Base-by-base conservation (phyloP, 208 protist species). In the Leishmania mexicana region DNA sequence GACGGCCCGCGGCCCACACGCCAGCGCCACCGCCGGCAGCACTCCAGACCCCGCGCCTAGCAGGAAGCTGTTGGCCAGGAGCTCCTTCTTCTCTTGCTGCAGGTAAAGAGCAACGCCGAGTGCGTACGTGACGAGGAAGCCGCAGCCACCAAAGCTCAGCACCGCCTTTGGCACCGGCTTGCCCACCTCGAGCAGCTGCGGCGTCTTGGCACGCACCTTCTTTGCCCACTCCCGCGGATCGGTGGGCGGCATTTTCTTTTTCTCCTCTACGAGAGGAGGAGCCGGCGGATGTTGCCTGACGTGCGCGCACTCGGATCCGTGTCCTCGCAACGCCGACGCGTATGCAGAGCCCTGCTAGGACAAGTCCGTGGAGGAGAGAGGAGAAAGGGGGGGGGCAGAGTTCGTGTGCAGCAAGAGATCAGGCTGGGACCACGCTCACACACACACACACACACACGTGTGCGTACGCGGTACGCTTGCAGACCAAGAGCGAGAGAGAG, bases 31-130 rank as follows among this genome's bases (percentile, higher is more conserved):
- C 3, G 95, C 95, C 2, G 95, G 93, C 35, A 98, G 82, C 47
- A 96, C 91, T 8, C 95, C 95, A 8, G 90, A 90, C 2, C 95
- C 95, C 0, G 95, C 91, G 4, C 95, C 95, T 3, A 98, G 87
- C 28, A 98, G 76, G 79, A 95, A 98, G 71, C 87, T 89, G 38
- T 96, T 88, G 10, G 88, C 58, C 49, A 98, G 68, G 24, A 98
- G 83, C 51, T 95, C 90, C 35, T 89, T 87, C 87, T 95, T 92
- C 76, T 98, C 92, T 80, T 98, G 87, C 82, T 97, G 95, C 7
- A 98, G 86, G 84, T 92, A 98, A 6, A 92, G 86, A n/a, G 93
- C 95, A 1, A 98, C 95, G n/a, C 95, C 95, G 68, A 98, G 91
- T 6, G 87, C 78, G 81, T 98, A 98, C 31, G 93, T 97, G 42